Base-by-base conservation (phyloP, 345 rosid species). In the Arabidopsis suecica region DNA sequence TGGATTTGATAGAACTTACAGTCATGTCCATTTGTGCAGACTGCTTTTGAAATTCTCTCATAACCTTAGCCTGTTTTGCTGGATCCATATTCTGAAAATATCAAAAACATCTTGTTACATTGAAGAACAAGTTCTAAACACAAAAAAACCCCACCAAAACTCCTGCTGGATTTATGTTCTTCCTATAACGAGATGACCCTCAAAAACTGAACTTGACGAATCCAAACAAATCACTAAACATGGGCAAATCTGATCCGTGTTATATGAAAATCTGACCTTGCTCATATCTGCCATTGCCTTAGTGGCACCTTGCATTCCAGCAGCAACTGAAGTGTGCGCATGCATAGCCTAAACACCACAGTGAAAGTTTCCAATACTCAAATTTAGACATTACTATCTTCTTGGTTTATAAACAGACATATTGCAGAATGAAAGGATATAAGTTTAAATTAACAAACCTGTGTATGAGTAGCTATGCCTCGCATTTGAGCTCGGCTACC, bases 401-500 rank as follows among this genome's bases (percentile, higher is more conserved):
- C 36, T 62, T 12, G 62, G 38, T 32, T 20, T 61, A 44, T 18
- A 12, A 37, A 73, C 28, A 48, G 60, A 58, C 18, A 37, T 14
- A 23, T 7, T 34, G 47, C n/a, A 51, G 16, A 41, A 11, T 3
- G 20, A 20, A 59, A 61, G 22, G 75, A 48, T 61, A 28, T 20
- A 61, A 5, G 11, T 28, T 30, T 16, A 1, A 33, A 62, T 22
- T 7, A 55, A n/a, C 0, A 57, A 47, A 91, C 99, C 90, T 91
- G 99, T 0, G 99, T 91, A 81, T 94, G 98, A 78, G 98, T 94
- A 61, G 98, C 93, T 23, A 94, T 86, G 83, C 99, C 99, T 86
- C 97, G 85, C 88, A 94, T 88, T 78, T 94, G 99, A 85, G 97
- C 97, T 79, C 96, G 88, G 83, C 99, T 94, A 37, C 96, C 90